Evolutionary conservation across 2,329 filamentous ascomycete genomes (phyloP), one percentile per base, ranked within the genome.

Genomic region (Talaromyces sp.): DNA sequence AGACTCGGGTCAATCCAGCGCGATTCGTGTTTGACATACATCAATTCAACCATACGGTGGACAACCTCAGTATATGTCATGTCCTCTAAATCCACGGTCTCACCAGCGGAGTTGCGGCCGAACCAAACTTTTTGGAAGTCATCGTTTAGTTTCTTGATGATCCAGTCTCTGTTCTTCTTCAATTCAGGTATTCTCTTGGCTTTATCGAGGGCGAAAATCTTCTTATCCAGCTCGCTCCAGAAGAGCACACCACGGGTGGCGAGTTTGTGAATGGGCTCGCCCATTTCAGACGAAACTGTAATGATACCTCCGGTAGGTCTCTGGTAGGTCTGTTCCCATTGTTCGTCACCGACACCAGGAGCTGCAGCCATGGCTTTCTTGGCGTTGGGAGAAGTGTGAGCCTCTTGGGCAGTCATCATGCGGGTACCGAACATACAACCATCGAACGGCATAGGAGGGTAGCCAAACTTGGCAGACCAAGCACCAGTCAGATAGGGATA

Each of bases 61-160:
- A 95, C 85, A 39, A 97, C 90, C 74, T 96, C 92, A 21, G 86
- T 87, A 68, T 97, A 97, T 1, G 93, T 96, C 93, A 97, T 97
- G 73, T 96, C 92, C 73, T 96, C 92, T 0, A 97, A 83, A 67
- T 97, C 93, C 25, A 93, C 90, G 8, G 91, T 86, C 74, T 93
- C 83, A 60, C 92, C 91, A 58, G 84, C 84, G 72, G 88, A 86
- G 80, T 96, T 95, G 69, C 88, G 87, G 61, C 92, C 93, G 71
- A 97, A 97, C 93, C 93, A 97, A 11, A 96, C 91, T 81, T 96
- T 96, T 70, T 96, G 92, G 83, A 93, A 97, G 76, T 97, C 92
- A 67, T 93, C 92, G 72, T 97, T 97, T 69, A 97, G 86, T 77
- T 93, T 95, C 82, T 93, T 89, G 80, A 97, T 96, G 76, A 96